Conservation (phyloP, 768 basidiomycete genomes). For the Vishniacozyma victoriae region DNA sequence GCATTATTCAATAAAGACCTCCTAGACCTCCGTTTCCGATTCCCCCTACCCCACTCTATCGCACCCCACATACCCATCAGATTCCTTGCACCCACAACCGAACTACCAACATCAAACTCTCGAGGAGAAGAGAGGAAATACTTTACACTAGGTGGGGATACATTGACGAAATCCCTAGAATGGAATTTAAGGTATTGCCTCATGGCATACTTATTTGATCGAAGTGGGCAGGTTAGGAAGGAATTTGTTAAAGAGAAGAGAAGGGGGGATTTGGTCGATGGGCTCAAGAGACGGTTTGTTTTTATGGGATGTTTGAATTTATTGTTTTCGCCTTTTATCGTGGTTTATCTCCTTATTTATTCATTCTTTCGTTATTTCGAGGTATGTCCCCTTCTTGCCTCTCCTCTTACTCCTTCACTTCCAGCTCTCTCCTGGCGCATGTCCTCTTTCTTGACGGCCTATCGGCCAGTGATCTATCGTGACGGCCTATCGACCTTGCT, state of each 20-base stretch:
- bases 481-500: too few relatives aligned
- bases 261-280: conserved; percentile 68
- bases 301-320: conserved; percentile 97
- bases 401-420: background rate
- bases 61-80: conserved; percentile 19
- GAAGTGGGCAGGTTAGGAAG: conserved; percentile 80
- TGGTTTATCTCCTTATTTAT: conserved; percentile 91
- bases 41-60: conserved; percentile 52
- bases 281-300: conserved; percentile 83
- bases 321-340: conserved; percentile 92
- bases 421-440: background rate
- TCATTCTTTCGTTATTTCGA: conserved; percentile 99
- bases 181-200: conserved; percentile 97
- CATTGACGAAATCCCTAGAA: conserved; percentile 82
- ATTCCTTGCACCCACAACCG: conserved; percentile 45
- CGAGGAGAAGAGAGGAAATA: conserved; percentile 51
- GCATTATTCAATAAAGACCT: conserved; percentile 96
- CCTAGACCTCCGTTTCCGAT: conserved; percentile 75
- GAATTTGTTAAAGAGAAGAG: conserved; percentile 85
- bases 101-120: conserved; percentile 45
- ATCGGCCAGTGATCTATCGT: too few relatives aligned
- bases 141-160: conserved; percentile 54
- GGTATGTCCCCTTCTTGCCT: conserved; percentile 52
- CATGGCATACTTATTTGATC: conserved; percentile 89
- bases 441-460: too few relatives aligned